Base-by-base conservation (phyloP, 495 filamentous ascomycete species). In the Geopyxis carbonaria region DNA sequence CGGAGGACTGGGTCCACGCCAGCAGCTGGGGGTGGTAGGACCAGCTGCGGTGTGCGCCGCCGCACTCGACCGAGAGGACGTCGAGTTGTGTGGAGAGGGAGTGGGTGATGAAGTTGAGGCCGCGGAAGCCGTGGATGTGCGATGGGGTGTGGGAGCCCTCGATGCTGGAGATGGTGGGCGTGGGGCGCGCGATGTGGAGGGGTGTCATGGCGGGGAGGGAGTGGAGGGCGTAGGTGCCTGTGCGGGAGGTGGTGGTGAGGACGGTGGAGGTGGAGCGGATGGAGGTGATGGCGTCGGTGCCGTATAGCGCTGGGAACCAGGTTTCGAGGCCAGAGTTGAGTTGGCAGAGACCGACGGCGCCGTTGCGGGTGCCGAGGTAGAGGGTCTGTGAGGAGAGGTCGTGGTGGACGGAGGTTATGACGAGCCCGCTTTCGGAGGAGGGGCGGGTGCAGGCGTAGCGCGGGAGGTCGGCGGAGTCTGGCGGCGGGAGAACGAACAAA, bases 31-130 rank as follows among this genome's bases (percentile, higher is more conserved):
- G 70, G 11, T 70, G 64, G 47, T 69, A 73, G 3, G 65, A 64
- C 67, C 77, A 93, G 9, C 64, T 68, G 13, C 91, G 69, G 45
- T 92, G 82, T 0, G 70, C 71, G 16, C 87, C 87, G 13, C 86
- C 85, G 49, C 89, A 93, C 11, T 81, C 71, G 7, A 91, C 64
- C 1, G 59, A 63, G 32, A 75, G 67, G 4, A 84, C 53, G 48
- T 86, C 78, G 18, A 67, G 61, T 22, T 78, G 67, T 7, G 57
- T 61, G 0, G 69, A 69, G 40, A 78, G 77, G 53, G 91, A 79
- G 68, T 79, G 85, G 16, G 81, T 65, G 10, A 93, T 60, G 43
- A 95, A 93, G 23, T 70, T 59, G 34, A 71, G 79, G 40, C 78
- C 72, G 18, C 66, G 70, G 57, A 93, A 95, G 9, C 89, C 89